These are phyloP conservation scores for Quercus mongolica DNA, from an alignment of 306 rosid genomes.

Conservation along the genomic window DNA sequence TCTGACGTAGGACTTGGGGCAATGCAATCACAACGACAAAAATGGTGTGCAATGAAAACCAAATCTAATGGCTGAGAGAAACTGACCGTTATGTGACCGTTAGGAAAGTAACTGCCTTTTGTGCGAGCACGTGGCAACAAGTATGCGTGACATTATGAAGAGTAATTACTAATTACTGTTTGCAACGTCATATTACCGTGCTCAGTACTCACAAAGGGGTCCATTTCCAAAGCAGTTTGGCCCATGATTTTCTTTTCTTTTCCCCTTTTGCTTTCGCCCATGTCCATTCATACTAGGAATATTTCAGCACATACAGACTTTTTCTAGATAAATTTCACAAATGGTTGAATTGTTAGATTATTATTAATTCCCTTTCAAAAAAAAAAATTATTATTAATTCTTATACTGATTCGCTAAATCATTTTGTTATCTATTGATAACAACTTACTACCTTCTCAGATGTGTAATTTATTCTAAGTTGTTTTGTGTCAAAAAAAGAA, in stretches of 20 bases:
- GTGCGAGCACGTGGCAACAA: constrained; percentile 10
- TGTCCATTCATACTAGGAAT: not conserved
- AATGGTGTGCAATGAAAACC: not conserved
- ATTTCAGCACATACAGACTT: too few relatives aligned
- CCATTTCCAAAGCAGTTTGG: not conserved
- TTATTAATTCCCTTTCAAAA: too few relatives aligned
- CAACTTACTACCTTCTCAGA: too few relatives aligned
- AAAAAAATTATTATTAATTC: too few relatives aligned
- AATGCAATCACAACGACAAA: constrained; percentile 23
- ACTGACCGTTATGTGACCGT: constrained; percentile 45
- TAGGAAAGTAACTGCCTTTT: constrained; percentile 28
- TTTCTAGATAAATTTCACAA: too few relatives aligned
- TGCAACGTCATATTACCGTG: not conserved
- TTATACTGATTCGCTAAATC: too few relatives aligned
- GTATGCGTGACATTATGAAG: not conserved
- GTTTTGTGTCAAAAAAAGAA: too few relatives aligned
- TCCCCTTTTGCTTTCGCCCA: not conserved
- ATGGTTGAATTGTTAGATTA: too few relatives aligned
- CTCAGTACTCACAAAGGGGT: not conserved
- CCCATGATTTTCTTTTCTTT: not conserved
- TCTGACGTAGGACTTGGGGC: too few relatives aligned
- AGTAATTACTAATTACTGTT: not conserved
- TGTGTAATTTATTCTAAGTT: too few relatives aligned
- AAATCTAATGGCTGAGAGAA: constrained; percentile 13
- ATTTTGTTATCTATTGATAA: too few relatives aligned